phyloP scores from a whole-genome alignment of 345 rosid species.

The Bretschneidera sinensis region DNA sequence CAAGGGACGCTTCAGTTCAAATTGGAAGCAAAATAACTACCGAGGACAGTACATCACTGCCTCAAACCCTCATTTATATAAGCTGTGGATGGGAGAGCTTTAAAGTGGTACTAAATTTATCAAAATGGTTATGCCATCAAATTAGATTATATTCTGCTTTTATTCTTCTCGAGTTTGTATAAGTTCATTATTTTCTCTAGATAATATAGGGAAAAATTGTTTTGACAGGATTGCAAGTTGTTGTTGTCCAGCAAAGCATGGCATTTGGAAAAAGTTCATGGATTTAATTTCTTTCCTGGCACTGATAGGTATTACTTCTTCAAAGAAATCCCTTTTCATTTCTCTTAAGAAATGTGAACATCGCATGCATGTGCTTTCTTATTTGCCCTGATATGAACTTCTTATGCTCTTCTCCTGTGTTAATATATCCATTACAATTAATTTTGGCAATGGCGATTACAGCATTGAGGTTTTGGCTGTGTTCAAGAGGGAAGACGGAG shows the following conservation, averaged over 20 bases:
- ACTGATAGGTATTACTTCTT: constrained; percentile 61
- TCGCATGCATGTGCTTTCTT: too few relatives aligned
- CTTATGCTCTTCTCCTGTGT: not conserved
- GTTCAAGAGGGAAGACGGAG: constrained; percentile 51
- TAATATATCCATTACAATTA: not conserved
- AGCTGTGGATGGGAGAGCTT: constrained; percentile 99
- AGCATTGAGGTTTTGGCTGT: constrained; percentile 83
- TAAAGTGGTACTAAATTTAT: constrained; percentile 55
- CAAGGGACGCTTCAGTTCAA: constrained; percentile 68
- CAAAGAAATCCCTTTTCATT: not conserved
- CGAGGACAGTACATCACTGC: constrained; percentile 45
- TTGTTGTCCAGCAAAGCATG: constrained; percentile 65
- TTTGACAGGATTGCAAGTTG: constrained; percentile 69
- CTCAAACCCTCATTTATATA: constrained; percentile 84
- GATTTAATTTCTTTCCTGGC: constrained; percentile 92
- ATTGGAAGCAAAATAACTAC: constrained; percentile 42
- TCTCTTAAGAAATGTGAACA: not conserved
- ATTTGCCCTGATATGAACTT: not conserved
- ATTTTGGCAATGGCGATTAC: constrained; percentile 22
- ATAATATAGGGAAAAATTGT: constrained; percentile 10
- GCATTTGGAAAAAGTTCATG: constrained; percentile 81
- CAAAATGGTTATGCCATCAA: constrained; percentile 7
- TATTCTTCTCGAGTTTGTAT: not conserved
- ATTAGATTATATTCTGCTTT: constrained; percentile 10
- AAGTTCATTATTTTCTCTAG: not conserved